These are phyloP conservation scores for Trapa bicornis DNA, from an alignment of 345 rosid species.

Conservation along the genomic window DNA sequence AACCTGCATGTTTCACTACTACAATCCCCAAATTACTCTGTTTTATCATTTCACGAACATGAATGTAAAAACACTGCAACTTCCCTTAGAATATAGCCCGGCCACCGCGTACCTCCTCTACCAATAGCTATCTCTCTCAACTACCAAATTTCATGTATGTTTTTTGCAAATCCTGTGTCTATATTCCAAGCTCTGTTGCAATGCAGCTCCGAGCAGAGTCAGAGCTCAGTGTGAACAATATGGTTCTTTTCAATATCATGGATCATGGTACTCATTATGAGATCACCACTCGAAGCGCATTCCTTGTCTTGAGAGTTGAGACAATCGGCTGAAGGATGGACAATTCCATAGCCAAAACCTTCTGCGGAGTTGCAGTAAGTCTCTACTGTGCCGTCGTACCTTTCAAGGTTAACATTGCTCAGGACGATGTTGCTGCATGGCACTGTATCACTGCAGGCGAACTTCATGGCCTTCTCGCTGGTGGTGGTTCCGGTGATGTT, in stretches of 20 bases:
- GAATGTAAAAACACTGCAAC: conserved; percentile 5
- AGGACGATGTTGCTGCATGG: conserved; percentile 80
- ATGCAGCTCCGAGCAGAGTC: conserved; percentile 11
- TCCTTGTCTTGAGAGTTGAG: conserved; percentile 53
- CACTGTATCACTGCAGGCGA: conserved; percentile 82
- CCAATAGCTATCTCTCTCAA: conserved; percentile 6
- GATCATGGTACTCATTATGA: conserved; percentile 6
- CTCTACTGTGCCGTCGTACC: conserved; percentile 58
- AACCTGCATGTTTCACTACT: neutral
- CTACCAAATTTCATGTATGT: neutral
- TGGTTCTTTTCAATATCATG: conserved; percentile 14
- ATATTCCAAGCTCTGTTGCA: neutral
- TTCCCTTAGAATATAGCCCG: conserved; percentile 14
- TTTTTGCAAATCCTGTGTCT: neutral
- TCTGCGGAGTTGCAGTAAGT: conserved; percentile 85
- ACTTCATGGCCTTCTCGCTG: conserved; percentile 65
- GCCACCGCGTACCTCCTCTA: conserved; percentile 18
- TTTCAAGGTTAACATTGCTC: conserved; percentile 67
- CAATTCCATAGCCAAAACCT: conserved; percentile 68
- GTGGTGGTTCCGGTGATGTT: conserved; percentile 71
- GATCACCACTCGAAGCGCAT: conserved; percentile 1
- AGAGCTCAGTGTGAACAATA: conserved; percentile 55
- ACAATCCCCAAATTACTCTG: too few relatives aligned
- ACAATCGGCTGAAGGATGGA: conserved; percentile 92
- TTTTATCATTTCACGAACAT: neutral